phyloP scores from a whole-genome alignment of 2,329 filamentous ascomycete species.

The Colletotrichum filicis region DNA sequence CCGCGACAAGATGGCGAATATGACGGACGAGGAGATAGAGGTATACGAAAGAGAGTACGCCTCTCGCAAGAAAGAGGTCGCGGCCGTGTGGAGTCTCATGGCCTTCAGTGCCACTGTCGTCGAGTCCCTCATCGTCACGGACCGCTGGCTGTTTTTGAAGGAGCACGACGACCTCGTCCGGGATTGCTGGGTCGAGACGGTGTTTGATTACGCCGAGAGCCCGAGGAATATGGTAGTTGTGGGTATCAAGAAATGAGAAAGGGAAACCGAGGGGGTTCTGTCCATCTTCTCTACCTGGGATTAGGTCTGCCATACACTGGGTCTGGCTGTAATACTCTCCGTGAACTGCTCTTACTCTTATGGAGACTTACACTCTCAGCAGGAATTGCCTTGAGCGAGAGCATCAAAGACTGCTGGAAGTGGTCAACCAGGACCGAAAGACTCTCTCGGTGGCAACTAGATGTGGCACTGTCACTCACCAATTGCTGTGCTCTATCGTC shows the following conservation, averaged over 20 bases:
- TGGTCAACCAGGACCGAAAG: too few relatives aligned
- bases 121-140: constrained; percentile 89
- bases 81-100: constrained; percentile 94
- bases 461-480: too few relatives aligned
- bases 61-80: constrained; percentile 81
- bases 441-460: too few relatives aligned
- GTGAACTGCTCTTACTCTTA: neutral
- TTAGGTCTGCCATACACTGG: too few relatives aligned
- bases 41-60: constrained; percentile 74
- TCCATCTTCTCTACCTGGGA: too few relatives aligned
- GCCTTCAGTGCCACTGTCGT: constrained; percentile 91
- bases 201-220: constrained; percentile 89
- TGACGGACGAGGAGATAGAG: constrained; percentile 81
- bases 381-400: too few relatives aligned
- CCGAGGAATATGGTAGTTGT: constrained; percentile 94
- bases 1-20: constrained; percentile 69
- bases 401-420: too few relatives aligned
- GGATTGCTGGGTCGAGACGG: constrained; percentile 89
- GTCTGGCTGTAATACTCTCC: neutral
- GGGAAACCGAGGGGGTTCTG: constrained; percentile 12
- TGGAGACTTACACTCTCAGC: too few relatives aligned
- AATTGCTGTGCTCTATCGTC: too few relatives aligned
- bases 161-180: constrained; percentile 79
- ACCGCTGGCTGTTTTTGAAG: constrained; percentile 87
- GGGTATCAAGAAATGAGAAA: constrained; percentile 76